Evolutionary conservation across 2,329 filamentous ascomycete genomes (phyloP), one percentile per base, ranked within the genome.

Genomic region (Hypoxylon sp.): DNA sequence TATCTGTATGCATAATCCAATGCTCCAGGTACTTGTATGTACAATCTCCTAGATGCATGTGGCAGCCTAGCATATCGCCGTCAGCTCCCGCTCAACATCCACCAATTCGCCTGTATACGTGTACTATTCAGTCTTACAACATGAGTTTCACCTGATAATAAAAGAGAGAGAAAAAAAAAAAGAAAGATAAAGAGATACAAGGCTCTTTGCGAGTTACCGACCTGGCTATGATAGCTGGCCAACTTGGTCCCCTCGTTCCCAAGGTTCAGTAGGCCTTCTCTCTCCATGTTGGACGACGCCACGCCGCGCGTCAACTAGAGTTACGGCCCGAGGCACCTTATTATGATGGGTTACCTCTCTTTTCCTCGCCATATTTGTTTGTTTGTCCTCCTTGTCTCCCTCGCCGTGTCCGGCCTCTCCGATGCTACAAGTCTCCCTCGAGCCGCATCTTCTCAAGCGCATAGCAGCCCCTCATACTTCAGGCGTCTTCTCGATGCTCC

Each of bases 401-500:
- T 65, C 21, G 17, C 33, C 17, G 20, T 55, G 31, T 45, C 53
- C 33, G 15, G 40, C 23, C 56, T 42, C 17, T 54, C 62, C 24
- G 9, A 26, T 27, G 60, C 60, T 17, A 57, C 55, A 13, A 56
- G 20, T 17, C 54, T 65, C 37, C 57, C 62, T 26, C 54, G 37
- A 15, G 29, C 37, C 24, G 29, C 56, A 11, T 37, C 50, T 10
- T 40, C 56, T 20, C 40, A 41, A 38, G 9, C 18, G 27, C 48
- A 54, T 13, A 24, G 58, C 40, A 45, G 50, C 33, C 48, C 64
- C 68, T 61, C 72, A 65, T 55, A 73, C 68, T 42, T 67, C 57
- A 55, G 52, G 67, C 50, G 63, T 58, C 53, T 69, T 4, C 60
- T 67, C 61, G 67, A 60, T 38, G 60, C 69, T 35, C 67, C 65